Conservation (phyloP, 768 basidiomycete genomes). For the Hygrocybe punicea region DNA sequence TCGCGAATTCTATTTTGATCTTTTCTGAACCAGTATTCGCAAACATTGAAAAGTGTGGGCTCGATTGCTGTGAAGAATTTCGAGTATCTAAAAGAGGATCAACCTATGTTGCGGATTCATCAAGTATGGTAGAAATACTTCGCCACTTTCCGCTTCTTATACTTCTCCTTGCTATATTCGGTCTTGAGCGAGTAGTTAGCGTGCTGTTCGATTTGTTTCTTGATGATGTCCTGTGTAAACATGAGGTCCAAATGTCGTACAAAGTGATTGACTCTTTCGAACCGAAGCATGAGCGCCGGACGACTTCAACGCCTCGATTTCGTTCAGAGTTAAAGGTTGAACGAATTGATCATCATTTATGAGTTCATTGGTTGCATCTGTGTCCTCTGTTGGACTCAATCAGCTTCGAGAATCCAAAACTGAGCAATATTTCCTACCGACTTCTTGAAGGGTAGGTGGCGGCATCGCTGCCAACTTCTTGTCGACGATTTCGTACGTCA, state of each 20-base stretch:
- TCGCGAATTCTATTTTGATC: slow-evolving; percentile 79
- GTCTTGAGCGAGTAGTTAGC: slow-evolving; percentile 91
- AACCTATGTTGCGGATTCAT: not conserved
- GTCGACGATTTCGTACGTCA: slow-evolving; percentile 80
- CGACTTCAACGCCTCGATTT: slow-evolving; percentile 80
- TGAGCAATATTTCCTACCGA: slow-evolving; percentile 55
- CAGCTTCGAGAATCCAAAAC: slow-evolving; percentile 3
- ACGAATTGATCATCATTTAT: slow-evolving; percentile 86
- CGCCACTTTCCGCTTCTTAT: slow-evolving; percentile 92
- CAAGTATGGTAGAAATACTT: slow-evolving; percentile 55
- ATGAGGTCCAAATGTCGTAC: not conserved
- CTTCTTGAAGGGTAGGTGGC: slow-evolving; percentile 66
- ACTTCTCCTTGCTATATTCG: slow-evolving; percentile 98
- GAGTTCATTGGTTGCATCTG: slow-evolving; percentile 92
- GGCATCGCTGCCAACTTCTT: slow-evolving; percentile 64
- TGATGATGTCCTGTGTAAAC: slow-evolving; percentile 81
- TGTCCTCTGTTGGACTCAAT: slow-evolving; percentile 66
- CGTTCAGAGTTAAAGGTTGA: slow-evolving; percentile 76
- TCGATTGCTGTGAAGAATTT: slow-evolving; percentile 85
- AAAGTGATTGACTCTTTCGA: slow-evolving; percentile 16
- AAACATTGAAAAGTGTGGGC: slow-evolving; percentile 82
- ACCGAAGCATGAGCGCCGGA: slow-evolving; percentile 79
- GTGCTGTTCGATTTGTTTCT: slow-evolving; percentile 89
- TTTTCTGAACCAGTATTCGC: slow-evolving; percentile 85
- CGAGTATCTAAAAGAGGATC: slow-evolving; percentile 57